phyloP scores from a whole-genome alignment of 306 rosid genomes.

The Castanea sativa region DNA sequence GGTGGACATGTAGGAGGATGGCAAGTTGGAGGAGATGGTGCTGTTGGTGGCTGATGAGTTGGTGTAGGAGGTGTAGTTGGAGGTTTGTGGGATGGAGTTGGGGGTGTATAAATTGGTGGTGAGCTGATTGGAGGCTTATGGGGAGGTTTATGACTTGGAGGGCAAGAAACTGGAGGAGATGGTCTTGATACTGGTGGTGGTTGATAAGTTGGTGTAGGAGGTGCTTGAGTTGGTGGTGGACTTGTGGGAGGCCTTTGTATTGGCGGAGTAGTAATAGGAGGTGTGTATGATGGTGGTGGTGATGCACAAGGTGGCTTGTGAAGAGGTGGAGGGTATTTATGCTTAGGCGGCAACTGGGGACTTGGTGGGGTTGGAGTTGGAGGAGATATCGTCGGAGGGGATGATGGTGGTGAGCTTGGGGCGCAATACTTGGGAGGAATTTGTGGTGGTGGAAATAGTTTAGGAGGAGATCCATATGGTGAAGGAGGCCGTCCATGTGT shows the following conservation, averaged over 20 bases:
- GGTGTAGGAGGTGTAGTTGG: not conserved
- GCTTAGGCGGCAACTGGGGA: constrained; percentile 18
- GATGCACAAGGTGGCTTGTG: constrained; percentile 13
- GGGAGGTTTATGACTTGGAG: not conserved
- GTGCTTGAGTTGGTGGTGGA: not conserved
- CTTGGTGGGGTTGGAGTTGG: constrained; percentile 18
- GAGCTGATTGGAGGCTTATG: not conserved
- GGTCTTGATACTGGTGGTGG: no score
- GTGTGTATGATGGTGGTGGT: not conserved
- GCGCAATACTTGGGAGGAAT: no score
- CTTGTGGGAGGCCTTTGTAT: not conserved
- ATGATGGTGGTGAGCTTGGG: not conserved
- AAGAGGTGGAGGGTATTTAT: constrained; percentile 27
- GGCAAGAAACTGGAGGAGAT: no score
- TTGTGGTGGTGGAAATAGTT: no score
- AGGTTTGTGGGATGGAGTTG: no score
- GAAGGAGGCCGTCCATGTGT: constrained; percentile 18
- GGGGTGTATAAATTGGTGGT: not conserved
- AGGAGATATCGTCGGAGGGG: constrained; percentile 26
- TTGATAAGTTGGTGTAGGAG: not conserved
- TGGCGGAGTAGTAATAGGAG: no score
- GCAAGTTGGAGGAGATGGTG: not conserved
- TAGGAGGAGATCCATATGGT: constrained; percentile 26
- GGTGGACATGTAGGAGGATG: not conserved
- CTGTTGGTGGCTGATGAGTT: not conserved